A percentile compares a stretch with the other conserved stretches of the same genome.
These are phyloP conservation scores for Oxyria digyna DNA, from an alignment of 148 eudicot genomes.

Conservation along the genomic window DNA sequence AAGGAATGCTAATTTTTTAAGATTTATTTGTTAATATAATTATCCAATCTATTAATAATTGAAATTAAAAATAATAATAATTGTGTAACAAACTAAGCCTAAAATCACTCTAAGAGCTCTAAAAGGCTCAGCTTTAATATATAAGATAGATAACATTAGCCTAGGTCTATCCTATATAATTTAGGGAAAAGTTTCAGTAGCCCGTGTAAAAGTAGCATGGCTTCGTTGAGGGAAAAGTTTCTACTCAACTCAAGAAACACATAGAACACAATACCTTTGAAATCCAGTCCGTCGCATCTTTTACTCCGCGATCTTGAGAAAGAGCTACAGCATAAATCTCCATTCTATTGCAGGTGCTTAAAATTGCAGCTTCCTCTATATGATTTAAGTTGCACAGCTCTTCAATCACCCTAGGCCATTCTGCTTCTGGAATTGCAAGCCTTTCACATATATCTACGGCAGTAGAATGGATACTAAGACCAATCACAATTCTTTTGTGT, in stretches of 20 bases:
- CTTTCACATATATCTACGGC: constrained; percentile 95
- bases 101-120: no score
- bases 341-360: constrained; percentile 93
- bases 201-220: no score
- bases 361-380: constrained; percentile 95
- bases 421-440: constrained; percentile 98
- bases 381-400: constrained; percentile 85
- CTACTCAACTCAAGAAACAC: neutral
- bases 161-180: no score
- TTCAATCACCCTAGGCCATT: constrained; percentile 88
- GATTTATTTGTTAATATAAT: no score
- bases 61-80: no score
- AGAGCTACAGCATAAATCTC: constrained; percentile 95
- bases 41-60: no score
- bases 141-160: no score
- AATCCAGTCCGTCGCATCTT: constrained; percentile 99
- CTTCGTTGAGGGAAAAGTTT: no score
- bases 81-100: no score
- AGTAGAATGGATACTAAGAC: constrained; percentile 74
- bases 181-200: no score
- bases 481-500: constrained; percentile 88
- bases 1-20: no score
- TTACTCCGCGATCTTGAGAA: constrained; percentile 89
- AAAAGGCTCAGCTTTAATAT: no score
- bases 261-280: constrained; percentile 47